Evolutionary conservation across 768 basidiomycete genomes (phyloP), one percentile per base, ranked within the genome.

Genomic region (Kwoniella bestiolae): DNA sequence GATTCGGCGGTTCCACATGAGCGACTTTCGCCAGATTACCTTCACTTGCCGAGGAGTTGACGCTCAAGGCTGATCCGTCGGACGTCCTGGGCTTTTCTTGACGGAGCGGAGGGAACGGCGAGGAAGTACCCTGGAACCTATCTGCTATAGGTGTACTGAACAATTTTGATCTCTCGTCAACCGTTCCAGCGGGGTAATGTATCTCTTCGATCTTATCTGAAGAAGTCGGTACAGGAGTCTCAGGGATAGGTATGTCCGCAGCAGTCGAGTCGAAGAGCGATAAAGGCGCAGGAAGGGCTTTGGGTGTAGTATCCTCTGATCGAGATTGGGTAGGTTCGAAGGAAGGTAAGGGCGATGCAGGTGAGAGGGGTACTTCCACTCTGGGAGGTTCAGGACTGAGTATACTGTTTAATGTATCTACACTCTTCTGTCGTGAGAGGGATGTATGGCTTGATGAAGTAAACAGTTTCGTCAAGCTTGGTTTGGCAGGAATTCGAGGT

Each of bases 131-230:
- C 23, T 69, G 46, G 28, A 75, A 77, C 29, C 60, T 65, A 55
- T 77, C 76, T 5, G 76, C 76, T 23, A 77, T 77, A n/a, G 76
- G 76, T 1, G 76, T 77, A n/a, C 67, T 60, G 53, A 76, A 72
- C 1, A 62, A 23, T 41, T 46, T 56, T 4, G 64, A 25, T 23
- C 73, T 65, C n/a, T 72, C 75, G 46, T 66, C 65, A 11, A 72
- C 71, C 35, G 70, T 69, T 12, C 70, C 72, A 26, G 63, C 6
- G 1, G 70, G 67, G 34, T 66, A 68, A 12, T 68, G 67, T 9
- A 64, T 26, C 3, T 72, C 63, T 28, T 74, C 71, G 41, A 65
- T 38, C 46, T 41, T 66, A 44, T 58, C 59, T 29, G 26, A 38
- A 1, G 26, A 28, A 47, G 60, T 21, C 18, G 50, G 18, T 23